Evolutionary conservation across 2,329 filamentous ascomycete genomes (phyloP).

Genomic region (Aspergillus tamarii): DNA sequence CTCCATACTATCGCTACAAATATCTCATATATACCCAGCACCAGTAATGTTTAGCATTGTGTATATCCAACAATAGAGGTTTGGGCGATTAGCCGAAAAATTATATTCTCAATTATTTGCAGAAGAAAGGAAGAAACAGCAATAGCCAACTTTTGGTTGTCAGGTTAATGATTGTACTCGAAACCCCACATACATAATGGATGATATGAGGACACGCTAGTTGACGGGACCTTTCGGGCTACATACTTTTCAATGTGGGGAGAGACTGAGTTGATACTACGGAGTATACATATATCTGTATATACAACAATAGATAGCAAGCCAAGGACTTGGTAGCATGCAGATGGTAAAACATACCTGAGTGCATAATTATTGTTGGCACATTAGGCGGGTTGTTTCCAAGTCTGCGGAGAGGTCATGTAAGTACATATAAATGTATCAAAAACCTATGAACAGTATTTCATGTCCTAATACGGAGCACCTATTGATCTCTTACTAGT

Average conservation of each 20-base stretch:
- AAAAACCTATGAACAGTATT: not conserved
- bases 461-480: not conserved
- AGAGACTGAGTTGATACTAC: not conserved
- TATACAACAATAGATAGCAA: no score
- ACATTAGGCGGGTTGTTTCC: no score
- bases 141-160: not conserved
- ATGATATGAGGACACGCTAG: not conserved
- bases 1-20: not conserved
- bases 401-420: no score
- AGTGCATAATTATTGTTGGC: not conserved
- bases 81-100: not conserved
- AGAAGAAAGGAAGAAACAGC: not conserved
- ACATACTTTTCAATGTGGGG: not conserved
- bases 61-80: not conserved
- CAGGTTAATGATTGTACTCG: not conserved
- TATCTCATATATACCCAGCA: not conserved
- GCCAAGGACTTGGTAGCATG: no score
- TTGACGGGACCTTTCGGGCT: not conserved
- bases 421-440: no score
- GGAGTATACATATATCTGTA: no score
- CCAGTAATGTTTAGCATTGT: not conserved
- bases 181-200: not conserved
- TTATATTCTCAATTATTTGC: not conserved
- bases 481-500: no score
- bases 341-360: not conserved